These are phyloP conservation scores for Penicillium aurantiogriseum DNA, from an alignment of 2,329 filamentous ascomycete species.

Conservation along the genomic window DNA sequence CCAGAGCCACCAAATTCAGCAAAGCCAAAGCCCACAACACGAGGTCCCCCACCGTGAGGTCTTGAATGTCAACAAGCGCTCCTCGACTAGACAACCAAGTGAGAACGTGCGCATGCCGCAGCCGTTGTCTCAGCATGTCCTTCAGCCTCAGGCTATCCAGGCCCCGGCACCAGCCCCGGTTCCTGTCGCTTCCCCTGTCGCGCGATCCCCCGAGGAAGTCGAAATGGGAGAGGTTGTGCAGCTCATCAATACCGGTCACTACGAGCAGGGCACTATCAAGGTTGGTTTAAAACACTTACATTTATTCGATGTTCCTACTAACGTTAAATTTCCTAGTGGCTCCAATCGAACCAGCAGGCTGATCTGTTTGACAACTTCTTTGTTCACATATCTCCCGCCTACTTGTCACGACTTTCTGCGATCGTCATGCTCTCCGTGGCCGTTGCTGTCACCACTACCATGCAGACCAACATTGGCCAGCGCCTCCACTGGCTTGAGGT, in stretches of 20 bases:
- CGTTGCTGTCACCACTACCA: slow-evolving; percentile 59
- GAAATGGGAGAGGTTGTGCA: slow-evolving; percentile 44
- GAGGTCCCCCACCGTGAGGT: not conserved
- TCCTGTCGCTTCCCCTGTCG: slow-evolving; percentile 13
- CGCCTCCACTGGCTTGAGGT: slow-evolving; percentile 60
- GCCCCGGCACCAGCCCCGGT: slow-evolving; percentile 2
- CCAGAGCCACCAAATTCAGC: slow-evolving; percentile 42
- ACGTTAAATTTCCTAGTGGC: slow-evolving; percentile 48
- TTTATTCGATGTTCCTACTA: slow-evolving; percentile 10
- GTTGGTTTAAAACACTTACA: slow-evolving; percentile 27
- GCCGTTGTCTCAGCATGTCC: slow-evolving; percentile 5
- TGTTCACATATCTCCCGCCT: slow-evolving; percentile 56
- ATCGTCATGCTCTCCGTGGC: slow-evolving; percentile 61
- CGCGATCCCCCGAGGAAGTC: slow-evolving; percentile 35
- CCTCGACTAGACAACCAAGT: slow-evolving; percentile 27
- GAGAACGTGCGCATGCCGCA: slow-evolving; percentile 21
- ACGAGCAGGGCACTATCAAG: slow-evolving; percentile 48
- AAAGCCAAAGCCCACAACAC: not conserved
- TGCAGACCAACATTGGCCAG: slow-evolving; percentile 53
- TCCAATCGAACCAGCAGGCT: slow-evolving; percentile 59
- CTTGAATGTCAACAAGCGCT: slow-evolving; percentile 23
- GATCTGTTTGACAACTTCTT: slow-evolving; percentile 64
- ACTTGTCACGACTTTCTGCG: slow-evolving; percentile 55
- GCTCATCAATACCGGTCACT: slow-evolving; percentile 41
- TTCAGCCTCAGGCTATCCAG: not conserved